These are phyloP conservation scores for Fusarium buxicola DNA, from an alignment of 2,329 filamentous ascomycete genomes.

Conservation along the genomic window DNA sequence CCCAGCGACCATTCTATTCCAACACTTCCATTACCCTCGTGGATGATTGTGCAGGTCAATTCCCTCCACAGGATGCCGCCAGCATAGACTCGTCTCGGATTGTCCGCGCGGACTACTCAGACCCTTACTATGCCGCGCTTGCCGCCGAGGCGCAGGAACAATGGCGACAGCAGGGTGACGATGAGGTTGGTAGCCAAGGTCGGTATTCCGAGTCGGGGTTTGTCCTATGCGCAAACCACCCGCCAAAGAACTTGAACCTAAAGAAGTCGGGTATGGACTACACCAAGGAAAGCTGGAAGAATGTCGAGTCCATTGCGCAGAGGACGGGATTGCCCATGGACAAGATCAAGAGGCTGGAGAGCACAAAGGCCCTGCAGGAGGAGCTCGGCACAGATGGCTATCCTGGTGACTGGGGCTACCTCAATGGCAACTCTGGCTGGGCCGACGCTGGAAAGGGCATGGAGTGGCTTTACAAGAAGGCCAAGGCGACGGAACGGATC, in stretches of 20 bases:
- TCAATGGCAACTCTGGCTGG: slow-evolving; percentile 83
- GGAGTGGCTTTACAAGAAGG: slow-evolving; percentile 68
- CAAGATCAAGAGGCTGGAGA: slow-evolving; percentile 60
- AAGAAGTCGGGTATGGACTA: slow-evolving; percentile 67
- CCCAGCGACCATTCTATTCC: slow-evolving; percentile 68
- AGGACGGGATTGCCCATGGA: slow-evolving; percentile 53
- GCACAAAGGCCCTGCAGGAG: slow-evolving; percentile 56
- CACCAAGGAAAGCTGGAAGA: slow-evolving; percentile 69
- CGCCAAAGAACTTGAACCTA: slow-evolving; percentile 44
- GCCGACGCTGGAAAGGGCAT: slow-evolving; percentile 80
- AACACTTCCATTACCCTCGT: slow-evolving; percentile 68
- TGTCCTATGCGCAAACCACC: slow-evolving; percentile 68
- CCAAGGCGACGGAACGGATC: slow-evolving; percentile 67
- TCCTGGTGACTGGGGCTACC: slow-evolving; percentile 75
- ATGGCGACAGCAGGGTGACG: slow-evolving; percentile 71
- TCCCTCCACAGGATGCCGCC: slow-evolving; percentile 69
- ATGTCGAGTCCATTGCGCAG: slow-evolving; percentile 64
- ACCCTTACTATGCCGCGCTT: slow-evolving; percentile 79
- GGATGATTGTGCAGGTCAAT: slow-evolving; percentile 66
- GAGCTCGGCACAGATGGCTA: slow-evolving; percentile 61
- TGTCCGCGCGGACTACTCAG: slow-evolving; percentile 81
- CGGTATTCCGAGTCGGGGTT: slow-evolving; percentile 79
- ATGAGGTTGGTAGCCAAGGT: slow-evolving; percentile 69
- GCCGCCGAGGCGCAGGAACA: slow-evolving; percentile 75
- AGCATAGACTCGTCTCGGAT: slow-evolving; percentile 74